These are phyloP conservation scores for Eucalyptus pauciflora DNA, from an alignment of 345 rosid genomes.

Conservation along the genomic window DNA sequence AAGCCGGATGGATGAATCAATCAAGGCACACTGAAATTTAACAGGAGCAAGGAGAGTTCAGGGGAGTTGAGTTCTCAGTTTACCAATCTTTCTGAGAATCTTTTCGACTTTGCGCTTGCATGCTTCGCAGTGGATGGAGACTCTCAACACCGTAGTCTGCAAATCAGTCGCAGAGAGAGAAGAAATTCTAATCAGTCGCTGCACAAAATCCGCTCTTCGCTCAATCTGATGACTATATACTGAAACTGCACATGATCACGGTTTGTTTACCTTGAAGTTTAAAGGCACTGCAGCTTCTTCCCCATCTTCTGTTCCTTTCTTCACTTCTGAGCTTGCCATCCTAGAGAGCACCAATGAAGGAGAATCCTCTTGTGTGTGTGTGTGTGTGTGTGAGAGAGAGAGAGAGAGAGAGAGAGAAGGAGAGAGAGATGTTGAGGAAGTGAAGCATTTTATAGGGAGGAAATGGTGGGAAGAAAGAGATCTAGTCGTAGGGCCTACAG, in stretches of 20 bases:
- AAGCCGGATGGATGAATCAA: neutral
- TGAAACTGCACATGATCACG: neutral
- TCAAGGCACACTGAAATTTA: neutral
- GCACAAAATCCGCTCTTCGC: neutral
- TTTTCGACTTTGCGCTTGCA: conserved; percentile 7
- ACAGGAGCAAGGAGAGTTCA: neutral
- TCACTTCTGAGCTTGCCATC: neutral
- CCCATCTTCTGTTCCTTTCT: neutral
- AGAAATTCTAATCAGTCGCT: neutral
- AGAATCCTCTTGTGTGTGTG: neutral
- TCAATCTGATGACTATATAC: neutral
- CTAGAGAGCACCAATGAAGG: neutral
- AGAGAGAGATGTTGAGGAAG: neutral
- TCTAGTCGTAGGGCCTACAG: neutral
- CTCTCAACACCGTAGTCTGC: conserved; percentile 3
- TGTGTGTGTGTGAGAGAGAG: neutral
- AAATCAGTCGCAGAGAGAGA: neutral
- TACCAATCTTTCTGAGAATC: neutral
- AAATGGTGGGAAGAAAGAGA: neutral
- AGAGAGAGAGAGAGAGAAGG: neutral
- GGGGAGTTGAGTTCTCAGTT: neutral
- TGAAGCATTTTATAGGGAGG: neutral
- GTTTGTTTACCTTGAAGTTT: neutral
- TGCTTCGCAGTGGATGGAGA: conserved; percentile 9
- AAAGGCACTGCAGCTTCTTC: neutral